Base-by-base conservation (phyloP, 495 filamentous ascomycete genomes). In the Talaromyces borbonicus region DNA sequence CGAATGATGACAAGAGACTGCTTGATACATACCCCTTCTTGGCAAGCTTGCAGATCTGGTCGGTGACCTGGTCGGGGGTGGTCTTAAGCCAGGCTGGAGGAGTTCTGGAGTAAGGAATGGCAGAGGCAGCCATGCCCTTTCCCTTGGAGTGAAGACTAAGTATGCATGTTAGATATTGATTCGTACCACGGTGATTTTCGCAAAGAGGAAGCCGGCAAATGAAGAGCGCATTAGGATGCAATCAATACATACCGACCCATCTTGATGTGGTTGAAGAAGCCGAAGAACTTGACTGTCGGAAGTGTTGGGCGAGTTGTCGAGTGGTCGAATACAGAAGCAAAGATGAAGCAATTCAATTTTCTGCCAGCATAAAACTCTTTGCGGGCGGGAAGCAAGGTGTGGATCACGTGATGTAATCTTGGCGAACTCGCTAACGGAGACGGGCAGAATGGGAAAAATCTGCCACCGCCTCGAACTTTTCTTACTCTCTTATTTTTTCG, bases 1-100 rank as follows among this genome's bases (percentile, higher is more conserved):
- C 35, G 35, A 38, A 16, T 16, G 4, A 35, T 16, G 5, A 36
- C 19, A 12, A 8, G 35, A 8, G 35, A 22, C 5, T 32, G 14
- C 7, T n/a, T n/a, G n/a, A 20, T 1, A 48, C 78, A 59, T 83
- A 39, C 37, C 46, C 89, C 83, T 93, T 94, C 75, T 84, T 92
- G 56, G 92, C 90, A 57, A 97, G 81, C 74, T 92, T 90, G 85
- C 87, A 93, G 77, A 99, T 97, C 73, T 96, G 88, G 62, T 97
- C 93, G 51, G 90, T 87, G 63, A 98, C 87, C 73, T 87, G 81
- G 42, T 90, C 85, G 55, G 78, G 74, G 50, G 86, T 90, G 64
- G 84, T 84, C 80, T 93, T 94, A 65, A 93, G 73, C 92, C 92
- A 99, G 44, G 85, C 74, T 19, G 92, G 90, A 46, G 87, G 66